phyloP scores from a whole-genome alignment of 2,329 filamentous ascomycete species.

The Mollisiaceae sp. region DNA sequence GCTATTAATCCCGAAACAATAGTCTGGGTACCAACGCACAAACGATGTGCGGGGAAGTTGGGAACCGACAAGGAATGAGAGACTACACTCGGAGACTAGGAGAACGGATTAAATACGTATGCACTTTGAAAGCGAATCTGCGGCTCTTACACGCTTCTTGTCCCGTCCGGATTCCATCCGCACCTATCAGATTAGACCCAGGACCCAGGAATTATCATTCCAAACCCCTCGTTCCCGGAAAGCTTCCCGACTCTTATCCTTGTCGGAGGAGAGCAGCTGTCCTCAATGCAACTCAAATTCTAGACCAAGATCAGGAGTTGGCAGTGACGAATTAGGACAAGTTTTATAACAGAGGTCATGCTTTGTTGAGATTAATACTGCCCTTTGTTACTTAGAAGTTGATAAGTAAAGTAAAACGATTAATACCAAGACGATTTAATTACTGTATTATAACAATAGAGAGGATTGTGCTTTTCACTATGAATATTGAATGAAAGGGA shows the following conservation, averaged over 20 bases:
- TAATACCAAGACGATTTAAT: too few species aligned
- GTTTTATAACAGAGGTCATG: too few species aligned
- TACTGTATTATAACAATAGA: too few species aligned
- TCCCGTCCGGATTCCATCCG: background rate
- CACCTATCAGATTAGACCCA: slow-evolving; percentile 9
- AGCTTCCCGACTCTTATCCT: background rate
- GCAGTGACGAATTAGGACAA: background rate
- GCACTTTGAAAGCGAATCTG: slow-evolving; percentile 5
- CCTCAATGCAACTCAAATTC: background rate
- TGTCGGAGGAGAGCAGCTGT: background rate
- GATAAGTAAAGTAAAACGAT: too few species aligned
- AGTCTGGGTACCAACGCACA: slow-evolving; percentile 8
- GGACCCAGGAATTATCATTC: slow-evolving; percentile 4
- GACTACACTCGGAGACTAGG: slow-evolving; percentile 5
- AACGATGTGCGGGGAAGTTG: slow-evolving; percentile 9
- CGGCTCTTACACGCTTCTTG: slow-evolving; percentile 8
- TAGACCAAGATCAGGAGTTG: background rate
- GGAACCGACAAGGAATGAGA: slow-evolving; percentile 6
- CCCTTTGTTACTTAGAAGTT: too few species aligned
- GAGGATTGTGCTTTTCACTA: too few species aligned
- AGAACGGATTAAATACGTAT: slow-evolving; percentile 9
- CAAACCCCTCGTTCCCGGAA: slow-evolving; percentile 4
- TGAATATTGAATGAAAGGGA: too few species aligned
- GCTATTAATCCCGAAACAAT: slow-evolving; percentile 5
- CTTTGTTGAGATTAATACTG: too few species aligned